Base-by-base conservation (phyloP, 169 alveolate genomes). In the Eimeria praecox region DNA sequence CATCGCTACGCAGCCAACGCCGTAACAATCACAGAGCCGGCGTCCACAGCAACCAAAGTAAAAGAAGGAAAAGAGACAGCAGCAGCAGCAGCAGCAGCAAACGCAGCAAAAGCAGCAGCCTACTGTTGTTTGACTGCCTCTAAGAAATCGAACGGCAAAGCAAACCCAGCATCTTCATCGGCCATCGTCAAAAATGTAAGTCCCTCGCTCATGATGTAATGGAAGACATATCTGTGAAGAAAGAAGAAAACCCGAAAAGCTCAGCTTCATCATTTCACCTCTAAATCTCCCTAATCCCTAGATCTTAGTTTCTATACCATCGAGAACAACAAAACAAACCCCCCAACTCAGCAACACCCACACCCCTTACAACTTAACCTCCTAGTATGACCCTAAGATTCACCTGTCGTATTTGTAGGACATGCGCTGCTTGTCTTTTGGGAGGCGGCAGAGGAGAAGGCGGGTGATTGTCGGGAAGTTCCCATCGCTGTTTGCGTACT, bases 381-480 rank as follows among this genome's bases (percentile, higher is more conserved):
- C 46, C n/a, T 2, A 33, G 22, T 12, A 24, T 16, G 46, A 3
- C 4, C 24, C 46, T 30, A 69, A 1, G 30, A 69, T 46, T 86
- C 12, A 91, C 95, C 90, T 49, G 90, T 77, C 95, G 90, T 91
- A 91, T 18, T 77, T 56, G 83, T 91, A 91, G 27, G 95, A 91
- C 95, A 77, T 91, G 56, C 83, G 75, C 83, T 91, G 90, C 56
- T 77, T 91, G 64, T 52, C 66, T 52, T 82, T 77, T 24, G 95
- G 95, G 38, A 91, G 90, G 33, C 87, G 87, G 54, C 95, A 59
- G 27, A 91, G 95, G 33, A 91, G 83, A 30, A 91, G 95, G 18
- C 95, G 95, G 18, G 95, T 91, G 42, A 91, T 91, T 27, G 95
- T 91, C 42, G 95, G 95, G 90, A 91, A 91, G 71, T 91, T 91